Evolutionary conservation across 495 filamentous ascomycete genomes (phyloP).

Genomic region (Penicillium chermesinum): DNA sequence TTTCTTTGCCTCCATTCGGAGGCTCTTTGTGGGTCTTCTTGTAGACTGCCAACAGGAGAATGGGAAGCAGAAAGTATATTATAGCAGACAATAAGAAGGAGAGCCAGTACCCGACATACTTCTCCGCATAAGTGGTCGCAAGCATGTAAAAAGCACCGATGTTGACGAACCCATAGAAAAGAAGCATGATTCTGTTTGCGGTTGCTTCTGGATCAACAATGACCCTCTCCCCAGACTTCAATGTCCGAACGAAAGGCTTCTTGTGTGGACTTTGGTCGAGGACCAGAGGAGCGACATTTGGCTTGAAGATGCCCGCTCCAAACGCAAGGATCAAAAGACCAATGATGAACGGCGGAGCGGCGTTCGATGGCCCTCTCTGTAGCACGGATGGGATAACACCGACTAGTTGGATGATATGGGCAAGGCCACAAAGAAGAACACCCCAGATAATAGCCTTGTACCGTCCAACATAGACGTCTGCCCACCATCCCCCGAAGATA

Average conservation of each 20-base stretch:
- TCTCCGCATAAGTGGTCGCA: slow-evolving; percentile 36
- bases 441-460: slow-evolving; percentile 53
- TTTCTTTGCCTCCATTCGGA: slow-evolving; percentile 45
- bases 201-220: slow-evolving; percentile 37
- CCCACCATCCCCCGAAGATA: slow-evolving; percentile 54
- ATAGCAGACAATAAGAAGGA: slow-evolving; percentile 32
- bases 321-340: slow-evolving; percentile 40
- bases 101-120: slow-evolving; percentile 38
- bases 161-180: slow-evolving; percentile 37
- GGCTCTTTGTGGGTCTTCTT: slow-evolving; percentile 44
- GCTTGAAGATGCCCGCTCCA: slow-evolving; percentile 39
- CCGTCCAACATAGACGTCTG: slow-evolving; percentile 54
- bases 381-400: slow-evolving; percentile 57
- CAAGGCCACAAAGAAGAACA: slow-evolving; percentile 57
- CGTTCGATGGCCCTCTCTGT: slow-evolving; percentile 39
- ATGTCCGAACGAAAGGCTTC: slow-evolving; percentile 26
- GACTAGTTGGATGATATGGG: slow-evolving; percentile 59
- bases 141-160: slow-evolving; percentile 35
- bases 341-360: slow-evolving; percentile 54
- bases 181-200: slow-evolving; percentile 28
- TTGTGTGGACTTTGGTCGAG: slow-evolving; percentile 31
- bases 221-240: slow-evolving; percentile 37
- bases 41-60: slow-evolving; percentile 45
- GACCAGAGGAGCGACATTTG: slow-evolving; percentile 33
- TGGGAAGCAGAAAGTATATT: slow-evolving; percentile 50